phyloP scores from a whole-genome alignment of 129 eudicot species.

The Chrysanthemum makinoi region DNA sequence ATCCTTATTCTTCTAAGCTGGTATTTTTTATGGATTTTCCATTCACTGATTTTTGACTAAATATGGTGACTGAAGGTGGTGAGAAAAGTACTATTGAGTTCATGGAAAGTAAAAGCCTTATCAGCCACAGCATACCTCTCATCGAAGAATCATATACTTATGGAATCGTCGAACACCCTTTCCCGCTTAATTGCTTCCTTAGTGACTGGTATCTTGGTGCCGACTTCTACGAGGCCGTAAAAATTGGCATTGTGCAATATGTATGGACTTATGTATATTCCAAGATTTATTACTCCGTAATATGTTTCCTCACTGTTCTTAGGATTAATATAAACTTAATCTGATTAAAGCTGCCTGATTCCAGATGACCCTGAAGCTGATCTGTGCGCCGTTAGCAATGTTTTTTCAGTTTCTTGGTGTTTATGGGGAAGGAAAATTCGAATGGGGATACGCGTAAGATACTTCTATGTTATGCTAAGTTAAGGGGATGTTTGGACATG shows the following conservation, averaged over 20 bases:
- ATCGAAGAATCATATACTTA: slow-evolving; percentile 86
- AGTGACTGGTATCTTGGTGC: slow-evolving; percentile 88
- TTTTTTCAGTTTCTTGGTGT: slow-evolving; percentile 63
- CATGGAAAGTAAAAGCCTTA: slow-evolving; percentile 69
- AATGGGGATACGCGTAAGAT: slow-evolving; percentile 87
- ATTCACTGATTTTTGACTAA: slow-evolving; percentile 11
- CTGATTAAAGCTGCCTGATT: slow-evolving; percentile 10
- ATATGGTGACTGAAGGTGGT: slow-evolving; percentile 59
- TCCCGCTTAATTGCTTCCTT: slow-evolving; percentile 75
- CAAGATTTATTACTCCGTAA: not conserved
- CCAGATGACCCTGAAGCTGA: slow-evolving; percentile 88
- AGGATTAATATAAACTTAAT: not conserved
- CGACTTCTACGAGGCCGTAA: slow-evolving; percentile 89
- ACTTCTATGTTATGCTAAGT: not conserved
- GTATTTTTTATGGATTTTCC: not conserved
- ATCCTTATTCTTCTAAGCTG: slow-evolving; percentile 7
- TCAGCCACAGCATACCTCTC: slow-evolving; percentile 68
- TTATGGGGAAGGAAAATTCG: slow-evolving; percentile 90
- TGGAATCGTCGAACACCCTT: slow-evolving; percentile 95
- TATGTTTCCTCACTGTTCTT: not conserved
- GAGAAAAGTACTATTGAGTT: slow-evolving; percentile 77
- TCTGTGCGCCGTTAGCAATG: slow-evolving; percentile 80
- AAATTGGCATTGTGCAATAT: slow-evolving; percentile 95
- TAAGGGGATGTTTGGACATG: no score
- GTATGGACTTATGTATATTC: slow-evolving; percentile 44